A percentile compares a stretch with the other conserved stretches of the same genome.
phyloP scores from a whole-genome alignment of 768 basidiomycete genomes.

The Kwoniella dejecticola region DNA sequence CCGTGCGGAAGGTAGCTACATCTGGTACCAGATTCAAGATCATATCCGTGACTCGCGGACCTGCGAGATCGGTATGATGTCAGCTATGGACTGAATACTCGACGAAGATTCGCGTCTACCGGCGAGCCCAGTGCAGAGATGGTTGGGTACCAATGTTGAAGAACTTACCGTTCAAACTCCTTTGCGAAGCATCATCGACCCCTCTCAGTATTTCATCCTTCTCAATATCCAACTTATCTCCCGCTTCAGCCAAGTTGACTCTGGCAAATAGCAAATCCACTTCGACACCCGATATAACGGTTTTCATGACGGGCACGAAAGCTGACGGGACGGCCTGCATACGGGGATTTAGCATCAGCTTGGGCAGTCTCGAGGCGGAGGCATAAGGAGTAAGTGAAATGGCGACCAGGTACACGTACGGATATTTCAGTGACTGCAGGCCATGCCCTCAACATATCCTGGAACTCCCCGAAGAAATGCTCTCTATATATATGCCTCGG shows the following conservation, averaged over 20 bases:
- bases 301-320: slow-evolving; percentile 91
- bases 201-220: slow-evolving; percentile 91
- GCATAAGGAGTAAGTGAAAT: no score
- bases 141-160: no score
- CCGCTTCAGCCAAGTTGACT: slow-evolving; percentile 62
- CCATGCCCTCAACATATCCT: slow-evolving; percentile 77
- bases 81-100: background rate
- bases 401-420: no score
- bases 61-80: slow-evolving; percentile 57
- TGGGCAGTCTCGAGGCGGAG: no score
- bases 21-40: slow-evolving; percentile 93
- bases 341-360: background rate
- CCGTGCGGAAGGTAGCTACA: slow-evolving; percentile 89
- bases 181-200: slow-evolving; percentile 89
- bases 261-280: slow-evolving; percentile 89
- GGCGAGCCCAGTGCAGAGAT: no score
- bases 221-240: slow-evolving; percentile 83
- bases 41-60: slow-evolving; percentile 93
- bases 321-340: slow-evolving; percentile 90
- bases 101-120: no score
- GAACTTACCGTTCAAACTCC: slow-evolving; percentile 79
- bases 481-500: slow-evolving; percentile 94
- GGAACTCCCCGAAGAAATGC: slow-evolving; percentile 92
- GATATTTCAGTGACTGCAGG: slow-evolving; percentile 87
- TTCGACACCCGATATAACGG: slow-evolving; percentile 86